Conservation (phyloP, 2,329 filamentous ascomycete species). For the Zarea fungicola region DNA sequence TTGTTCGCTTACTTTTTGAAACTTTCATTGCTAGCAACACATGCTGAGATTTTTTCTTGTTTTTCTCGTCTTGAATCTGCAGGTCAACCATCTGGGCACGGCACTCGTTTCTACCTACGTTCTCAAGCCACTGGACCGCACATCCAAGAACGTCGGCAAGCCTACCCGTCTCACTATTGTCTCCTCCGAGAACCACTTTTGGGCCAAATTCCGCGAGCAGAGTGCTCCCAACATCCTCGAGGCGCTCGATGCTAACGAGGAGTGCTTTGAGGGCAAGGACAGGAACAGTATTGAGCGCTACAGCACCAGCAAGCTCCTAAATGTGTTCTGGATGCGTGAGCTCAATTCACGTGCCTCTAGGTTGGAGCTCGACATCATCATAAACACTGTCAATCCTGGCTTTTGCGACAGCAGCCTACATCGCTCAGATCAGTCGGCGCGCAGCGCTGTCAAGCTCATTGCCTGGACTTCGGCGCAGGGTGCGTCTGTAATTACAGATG, state of each 20-base stretch:
- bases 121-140: not conserved
- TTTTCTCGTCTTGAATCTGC: no score
- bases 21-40: not conserved
- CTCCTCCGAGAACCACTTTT: constrained; percentile 2
- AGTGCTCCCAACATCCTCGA: not conserved
- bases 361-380: not conserved
- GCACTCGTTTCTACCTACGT: constrained; percentile 1
- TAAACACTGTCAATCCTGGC: not conserved
- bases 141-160: not conserved
- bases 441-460: not conserved
- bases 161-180: not conserved
- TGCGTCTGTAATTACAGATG: not conserved
- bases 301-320: constrained; percentile 2
- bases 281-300: constrained; percentile 2
- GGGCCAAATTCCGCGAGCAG: constrained; percentile 1
- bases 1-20: not conserved
- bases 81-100: not conserved
- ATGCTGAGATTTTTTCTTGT: not conserved
- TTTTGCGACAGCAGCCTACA: constrained; percentile 2
- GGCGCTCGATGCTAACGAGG: not conserved
- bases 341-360: not conserved
- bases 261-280: constrained; percentile 1
- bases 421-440: not conserved
- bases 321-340: constrained; percentile 2
- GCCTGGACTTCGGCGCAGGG: not conserved